Evolutionary conservation across 768 basidiomycete species (phyloP), one percentile per base, ranked within the genome.

Genomic region (Russula griseocarnosa): DNA sequence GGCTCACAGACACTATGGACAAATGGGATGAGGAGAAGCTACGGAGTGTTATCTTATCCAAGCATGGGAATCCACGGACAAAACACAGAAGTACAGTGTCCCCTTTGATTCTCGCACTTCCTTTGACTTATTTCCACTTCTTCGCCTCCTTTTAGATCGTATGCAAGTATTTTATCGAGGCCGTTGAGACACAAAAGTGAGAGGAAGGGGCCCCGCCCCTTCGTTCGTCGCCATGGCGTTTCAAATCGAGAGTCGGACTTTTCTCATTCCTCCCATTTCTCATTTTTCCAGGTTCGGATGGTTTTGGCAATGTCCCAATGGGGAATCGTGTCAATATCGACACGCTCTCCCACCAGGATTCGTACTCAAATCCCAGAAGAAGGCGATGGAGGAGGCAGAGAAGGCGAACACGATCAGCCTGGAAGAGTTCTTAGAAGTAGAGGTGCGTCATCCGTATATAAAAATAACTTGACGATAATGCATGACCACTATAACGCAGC

Each of bases 331-430:
- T 78, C 90, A 92, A 76, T 97, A 97, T 77, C 83, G 93, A 61
- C 96, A 98, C 73, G 96, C 96, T 0, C 80, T 98, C 14, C 96
- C 96, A 10, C 92, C 96, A 38, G 96, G 96, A 4, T 98, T 97
- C 74, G 88, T 97, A 26, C 84, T 98, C 69, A 97, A 90, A 74
- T 92, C 92, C 3, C 93, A 98, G 76, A 87, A 81, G 77, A 98
- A 98, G 76, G 92, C 92, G 4, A 78, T 84, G 44, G 94, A 94
- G 58, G 95, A 95, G 16, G 93, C 91, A 3, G 92, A 90, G 28
- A 95, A 93, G 75, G 87, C 90, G 5, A 88, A 90, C 62, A 78
- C 81, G 55, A 98, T 99, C 73, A 93, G 91, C 69, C 69, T 99
- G 44, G 97, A 98, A 73, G 97, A 98, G 69, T 99, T 99, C 79